Evolutionary conservation across 1,284 basidiomycete species (phyloP), one percentile per base, ranked within the genome.

Genomic region (Austroboletus olivaceoglutinosus): DNA sequence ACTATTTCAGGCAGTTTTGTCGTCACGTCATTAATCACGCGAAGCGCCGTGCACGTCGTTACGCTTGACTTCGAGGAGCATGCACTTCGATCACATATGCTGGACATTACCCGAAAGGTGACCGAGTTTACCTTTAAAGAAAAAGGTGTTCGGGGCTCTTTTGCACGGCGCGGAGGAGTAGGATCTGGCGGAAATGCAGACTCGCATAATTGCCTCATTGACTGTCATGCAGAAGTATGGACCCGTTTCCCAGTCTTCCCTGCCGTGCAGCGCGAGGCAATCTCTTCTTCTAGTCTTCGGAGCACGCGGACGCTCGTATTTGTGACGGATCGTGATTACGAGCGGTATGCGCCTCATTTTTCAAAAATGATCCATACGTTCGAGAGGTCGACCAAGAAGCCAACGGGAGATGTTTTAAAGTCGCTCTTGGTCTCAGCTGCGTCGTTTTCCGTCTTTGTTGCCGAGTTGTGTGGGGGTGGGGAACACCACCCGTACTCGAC

Each of bases 161-260:
- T 58, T 21, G 51, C 47, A 2, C 55, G 56, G 6, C 53, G 65
- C 58, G 41, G 68, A 4, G 52, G 53, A 6, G 45, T 43, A 2
- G 16, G 30, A 13, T 10, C 34, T 1, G 47, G 30, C 1, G 34
- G 19, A 29, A 44, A 22, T 12, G 46, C 25, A 2, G 41, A 47
- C 0, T 51, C 58, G 5, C 74, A 81, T 54, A 83, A 83, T 47
- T 75, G 69, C 42, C 64, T 85, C 9, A 63, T 85, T 8, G 79
- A 83, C 50, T 82, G 80, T 47, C 76, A 82, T 49, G 59, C 72
- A 0, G 82, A 85, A n/a, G 76, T 83, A 39, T 85, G 82, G 82
- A 79, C 75, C 4, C 76, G 81, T 3, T 85, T 81, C 58, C 82
- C 83, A 0, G 81, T 85, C 10, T 57, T 80, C 0, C 71, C 82